Evolutionary conservation across 2,329 filamentous ascomycete genomes (phyloP).

Genomic region (Alternaria brassicicola): DNA sequence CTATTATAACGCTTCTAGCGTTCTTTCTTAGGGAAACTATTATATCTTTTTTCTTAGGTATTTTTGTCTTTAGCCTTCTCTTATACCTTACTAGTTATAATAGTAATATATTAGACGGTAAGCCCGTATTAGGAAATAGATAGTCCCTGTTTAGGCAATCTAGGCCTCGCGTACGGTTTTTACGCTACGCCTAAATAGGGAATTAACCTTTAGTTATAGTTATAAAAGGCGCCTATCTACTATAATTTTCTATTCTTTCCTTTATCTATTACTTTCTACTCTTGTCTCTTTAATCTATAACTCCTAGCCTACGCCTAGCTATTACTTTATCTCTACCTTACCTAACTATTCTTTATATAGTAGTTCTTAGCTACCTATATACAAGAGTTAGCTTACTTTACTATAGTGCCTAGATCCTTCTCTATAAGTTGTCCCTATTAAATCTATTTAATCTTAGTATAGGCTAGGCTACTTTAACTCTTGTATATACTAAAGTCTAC

Average conservation of each 20-base stretch:
- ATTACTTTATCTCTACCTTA: neutral
- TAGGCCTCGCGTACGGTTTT: slow-evolving; percentile 1
- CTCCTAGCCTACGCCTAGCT: neutral
- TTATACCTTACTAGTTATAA: too few species aligned
- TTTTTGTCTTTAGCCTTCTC: too few species aligned
- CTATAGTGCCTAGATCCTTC: neutral
- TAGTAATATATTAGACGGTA: slow-evolving; percentile 4
- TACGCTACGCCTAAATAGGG: neutral
- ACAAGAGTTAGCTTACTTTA: neutral
- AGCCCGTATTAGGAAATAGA: neutral
- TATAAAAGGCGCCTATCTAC: neutral
- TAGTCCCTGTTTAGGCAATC: neutral
- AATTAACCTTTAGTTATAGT: neutral
- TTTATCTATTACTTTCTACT: slow-evolving; percentile 1
- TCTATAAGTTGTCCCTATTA: neutral
- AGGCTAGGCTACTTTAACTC: neutral
- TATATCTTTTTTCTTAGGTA: too few species aligned
- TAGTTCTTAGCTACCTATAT: neutral
- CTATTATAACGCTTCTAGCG: too few species aligned
- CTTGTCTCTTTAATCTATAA: neutral
- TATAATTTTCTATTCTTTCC: slow-evolving; percentile 1
- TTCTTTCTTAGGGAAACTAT: too few species aligned
- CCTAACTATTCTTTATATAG: neutral
- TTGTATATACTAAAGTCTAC: neutral
- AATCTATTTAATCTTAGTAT: neutral